Percentiles rank a stretch among this genome's conserved stretches.
phyloP scores from a whole-genome alignment of 352 stramenopile species.

The Phytophthora macrochlamydospora region DNA sequence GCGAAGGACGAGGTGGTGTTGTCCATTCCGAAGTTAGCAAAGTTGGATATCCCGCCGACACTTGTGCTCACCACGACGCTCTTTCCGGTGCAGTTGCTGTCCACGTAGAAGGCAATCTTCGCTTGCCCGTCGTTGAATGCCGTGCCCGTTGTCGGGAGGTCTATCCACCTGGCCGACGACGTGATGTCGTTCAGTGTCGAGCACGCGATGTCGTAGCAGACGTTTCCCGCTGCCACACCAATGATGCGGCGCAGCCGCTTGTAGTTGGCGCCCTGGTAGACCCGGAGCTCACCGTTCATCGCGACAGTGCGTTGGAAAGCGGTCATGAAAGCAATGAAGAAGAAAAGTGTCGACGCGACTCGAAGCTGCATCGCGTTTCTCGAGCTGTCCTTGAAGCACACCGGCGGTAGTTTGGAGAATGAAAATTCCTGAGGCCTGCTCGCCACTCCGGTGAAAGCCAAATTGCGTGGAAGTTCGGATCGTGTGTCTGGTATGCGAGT shows the following conservation, averaged over 20 bases:
- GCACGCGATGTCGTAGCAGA: slow-evolving; percentile 36
- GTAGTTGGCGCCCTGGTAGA: slow-evolving; percentile 30
- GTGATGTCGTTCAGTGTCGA: slow-evolving; percentile 7
- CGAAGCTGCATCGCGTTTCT: slow-evolving; percentile 7
- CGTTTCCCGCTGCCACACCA: slow-evolving; percentile 11
- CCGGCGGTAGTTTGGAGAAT: slow-evolving; percentile 18
- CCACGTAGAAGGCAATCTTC: slow-evolving; percentile 26
- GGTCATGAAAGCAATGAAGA: slow-evolving; percentile 1
- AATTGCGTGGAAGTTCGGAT: no score
- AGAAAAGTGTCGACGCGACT: background rate
- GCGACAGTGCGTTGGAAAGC: slow-evolving; percentile 2
- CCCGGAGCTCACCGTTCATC: slow-evolving; percentile 24
- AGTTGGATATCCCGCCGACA: slow-evolving; percentile 8
- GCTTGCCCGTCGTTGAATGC: slow-evolving; percentile 10
- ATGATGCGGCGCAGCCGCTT: slow-evolving; percentile 28
- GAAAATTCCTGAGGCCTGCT: background rate
- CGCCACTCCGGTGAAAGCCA: no score
- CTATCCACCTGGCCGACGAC: slow-evolving; percentile 25
- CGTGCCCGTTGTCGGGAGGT: slow-evolving; percentile 11
- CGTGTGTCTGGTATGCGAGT: no score
- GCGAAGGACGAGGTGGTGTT: slow-evolving; percentile 20
- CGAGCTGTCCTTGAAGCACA: background rate
- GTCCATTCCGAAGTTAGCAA: slow-evolving; percentile 19
- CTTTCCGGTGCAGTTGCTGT: slow-evolving; percentile 29
- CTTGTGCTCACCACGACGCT: slow-evolving; percentile 13